Evolutionary conservation across 345 rosid species (phyloP).

Genomic region (Gossypium australe): DNA sequence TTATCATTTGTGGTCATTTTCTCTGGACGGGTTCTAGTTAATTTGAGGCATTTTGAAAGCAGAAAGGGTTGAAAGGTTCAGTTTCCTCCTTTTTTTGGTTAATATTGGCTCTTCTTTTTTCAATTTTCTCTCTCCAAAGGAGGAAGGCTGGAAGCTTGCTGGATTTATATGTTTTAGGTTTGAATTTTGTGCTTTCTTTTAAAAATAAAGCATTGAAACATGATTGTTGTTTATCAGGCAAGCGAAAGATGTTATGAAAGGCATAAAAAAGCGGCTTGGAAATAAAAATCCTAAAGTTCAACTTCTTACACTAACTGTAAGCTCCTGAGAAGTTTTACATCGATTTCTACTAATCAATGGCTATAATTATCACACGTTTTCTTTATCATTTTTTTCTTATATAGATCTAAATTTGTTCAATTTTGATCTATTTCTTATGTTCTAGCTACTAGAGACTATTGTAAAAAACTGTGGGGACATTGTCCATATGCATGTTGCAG

Average conservation of each 20-base stretch:
- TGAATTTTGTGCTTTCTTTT: not conserved
- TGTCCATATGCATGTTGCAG: conserved; percentile 98
- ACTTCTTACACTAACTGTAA: conserved; percentile 91
- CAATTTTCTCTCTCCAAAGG: not conserved
- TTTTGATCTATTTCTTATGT: conserved; percentile 21
- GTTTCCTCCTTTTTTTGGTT: not conserved
- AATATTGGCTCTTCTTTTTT: not conserved
- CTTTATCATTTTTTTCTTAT: conserved; percentile 2
- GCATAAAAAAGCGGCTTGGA: conserved; percentile 77
- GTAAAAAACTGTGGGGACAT: conserved; percentile 98
- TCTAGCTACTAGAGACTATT: conserved; percentile 89
- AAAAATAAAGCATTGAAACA: not conserved
- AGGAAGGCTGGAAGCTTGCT: not conserved
- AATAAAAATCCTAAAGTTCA: conserved; percentile 93
- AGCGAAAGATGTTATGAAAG: conserved; percentile 95
- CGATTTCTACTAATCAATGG: not conserved
- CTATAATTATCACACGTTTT: not conserved
- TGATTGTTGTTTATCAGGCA: conserved; percentile 47
- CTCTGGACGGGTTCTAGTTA: not conserved
- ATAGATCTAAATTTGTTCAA: conserved; percentile 13
- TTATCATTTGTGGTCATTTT: not conserved
- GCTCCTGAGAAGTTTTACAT: conserved; percentile 24
- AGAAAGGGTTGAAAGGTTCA: not conserved
- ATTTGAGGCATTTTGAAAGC: not conserved
- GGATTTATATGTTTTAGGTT: not conserved